These are phyloP conservation scores for Parastagonospora nodorum DNA, from an alignment of 2,329 filamentous ascomycete genomes.

Conservation along the genomic window DNA sequence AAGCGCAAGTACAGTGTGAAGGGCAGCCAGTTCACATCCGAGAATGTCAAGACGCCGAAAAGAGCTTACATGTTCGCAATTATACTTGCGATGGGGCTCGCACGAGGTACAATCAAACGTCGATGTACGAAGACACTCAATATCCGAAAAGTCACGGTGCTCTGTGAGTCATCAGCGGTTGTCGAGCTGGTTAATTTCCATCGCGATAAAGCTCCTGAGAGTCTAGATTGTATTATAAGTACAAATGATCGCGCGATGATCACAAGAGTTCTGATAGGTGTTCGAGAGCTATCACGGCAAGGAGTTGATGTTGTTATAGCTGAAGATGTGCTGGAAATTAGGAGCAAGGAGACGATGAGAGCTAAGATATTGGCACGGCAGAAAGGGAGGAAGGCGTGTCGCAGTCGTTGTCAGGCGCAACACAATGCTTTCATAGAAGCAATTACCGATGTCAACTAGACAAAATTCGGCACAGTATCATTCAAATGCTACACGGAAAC, in stretches of 20 bases:
- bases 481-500: no score
- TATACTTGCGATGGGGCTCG: slow-evolving; percentile 11
- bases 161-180: slow-evolving; percentile 9
- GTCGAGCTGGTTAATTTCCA: slow-evolving; percentile 11
- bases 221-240: slow-evolving; percentile 12
- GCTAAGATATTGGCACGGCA: neutral
- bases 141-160: slow-evolving; percentile 8
- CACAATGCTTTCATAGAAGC: neutral
- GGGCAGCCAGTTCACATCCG: slow-evolving; percentile 6
- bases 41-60: slow-evolving; percentile 13
- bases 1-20: slow-evolving; percentile 11
- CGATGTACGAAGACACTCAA: slow-evolving; percentile 3
- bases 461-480: neutral
- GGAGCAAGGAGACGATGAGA: neutral
- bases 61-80: slow-evolving; percentile 17
- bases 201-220: slow-evolving; percentile 5
- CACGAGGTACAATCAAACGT: slow-evolving; percentile 13
- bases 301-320: neutral
- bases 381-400: neutral
- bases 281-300: neutral
- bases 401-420: neutral
- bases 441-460: neutral
- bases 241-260: neutral
- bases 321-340: neutral
- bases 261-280: neutral